Conservation (phyloP, 2,329 filamentous ascomycete species). For the Apiospora pterosperma region DNA sequence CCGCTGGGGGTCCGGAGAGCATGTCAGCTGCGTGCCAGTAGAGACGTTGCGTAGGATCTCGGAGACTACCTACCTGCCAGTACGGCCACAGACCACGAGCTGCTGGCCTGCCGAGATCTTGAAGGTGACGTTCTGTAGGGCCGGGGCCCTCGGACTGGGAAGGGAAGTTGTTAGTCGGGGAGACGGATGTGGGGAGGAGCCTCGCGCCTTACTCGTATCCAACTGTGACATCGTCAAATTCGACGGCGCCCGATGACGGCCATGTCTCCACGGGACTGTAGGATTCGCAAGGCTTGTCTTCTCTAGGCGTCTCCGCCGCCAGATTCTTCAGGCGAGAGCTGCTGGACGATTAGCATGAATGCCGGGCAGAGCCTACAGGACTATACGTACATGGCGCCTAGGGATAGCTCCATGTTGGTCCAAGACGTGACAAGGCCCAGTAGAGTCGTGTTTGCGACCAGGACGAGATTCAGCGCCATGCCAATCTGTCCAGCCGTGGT, state of each 20-base stretch:
- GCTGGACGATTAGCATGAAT: too few species aligned
- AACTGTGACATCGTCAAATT: slow-evolving; percentile 24
- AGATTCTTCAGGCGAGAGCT: slow-evolving; percentile 27
- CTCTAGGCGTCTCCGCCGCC: slow-evolving; percentile 20
- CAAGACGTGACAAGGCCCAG: slow-evolving; percentile 28
- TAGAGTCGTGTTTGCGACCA: slow-evolving; percentile 32
- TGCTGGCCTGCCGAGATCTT: slow-evolving; percentile 39
- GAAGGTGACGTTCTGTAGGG: slow-evolving; percentile 23
- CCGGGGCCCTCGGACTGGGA: slow-evolving; percentile 13
- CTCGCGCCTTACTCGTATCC: slow-evolving; percentile 28
- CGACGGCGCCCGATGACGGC: slow-evolving; percentile 24
- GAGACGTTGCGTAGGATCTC: neutral
- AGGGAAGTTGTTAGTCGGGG: neutral
- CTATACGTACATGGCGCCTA: slow-evolving; percentile 34
- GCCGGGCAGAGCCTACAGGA: too few species aligned
- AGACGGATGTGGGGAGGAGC: neutral
- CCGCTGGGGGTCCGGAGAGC: slow-evolving; percentile 23
- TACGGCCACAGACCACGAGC: slow-evolving; percentile 51
- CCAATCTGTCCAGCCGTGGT: slow-evolving; percentile 28
- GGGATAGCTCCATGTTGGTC: slow-evolving; percentile 31
- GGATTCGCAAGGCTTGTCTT: slow-evolving; percentile 11
- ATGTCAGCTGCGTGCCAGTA: neutral
- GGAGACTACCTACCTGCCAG: slow-evolving; percentile 40
- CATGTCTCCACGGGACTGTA: slow-evolving; percentile 19
- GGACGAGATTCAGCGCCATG: slow-evolving; percentile 31